Conservation (phyloP, 1,139 yeast species). For the Saccharomycopsis hybrid region DNA sequence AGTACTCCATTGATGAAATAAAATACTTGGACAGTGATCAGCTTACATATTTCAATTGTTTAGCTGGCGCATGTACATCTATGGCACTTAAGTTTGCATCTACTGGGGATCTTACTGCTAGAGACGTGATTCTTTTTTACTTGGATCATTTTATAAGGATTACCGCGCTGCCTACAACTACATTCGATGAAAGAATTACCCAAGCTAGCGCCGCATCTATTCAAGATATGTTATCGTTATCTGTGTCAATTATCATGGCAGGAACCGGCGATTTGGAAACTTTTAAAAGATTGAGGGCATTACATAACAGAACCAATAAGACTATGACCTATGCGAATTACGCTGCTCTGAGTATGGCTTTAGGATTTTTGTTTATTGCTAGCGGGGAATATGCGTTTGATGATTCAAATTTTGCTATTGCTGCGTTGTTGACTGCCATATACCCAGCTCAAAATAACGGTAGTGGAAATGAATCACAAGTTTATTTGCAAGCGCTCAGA, state of each 20-base stretch:
- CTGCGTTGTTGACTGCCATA: conserved; percentile 64
- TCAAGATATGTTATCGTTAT: conserved; percentile 54
- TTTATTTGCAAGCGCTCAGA: conserved; percentile 77
- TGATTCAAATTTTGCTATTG: conserved; percentile 58
- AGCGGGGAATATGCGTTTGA: conserved; percentile 88
- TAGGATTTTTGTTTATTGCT: conserved; percentile 85
- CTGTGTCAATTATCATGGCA: conserved; percentile 74
- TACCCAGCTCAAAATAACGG: conserved; percentile 45
- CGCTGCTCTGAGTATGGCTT: conserved; percentile 74
- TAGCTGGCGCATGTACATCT: conserved; percentile 73
- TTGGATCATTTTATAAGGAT: conserved; percentile 58
- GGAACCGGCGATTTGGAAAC: conserved; percentile 86
- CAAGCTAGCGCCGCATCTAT: conserved; percentile 50
- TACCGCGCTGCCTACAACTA: conserved; percentile 38
- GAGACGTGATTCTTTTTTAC: conserved; percentile 52
- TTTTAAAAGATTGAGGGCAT: conserved; percentile 61
- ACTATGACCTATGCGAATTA: conserved; percentile 59
- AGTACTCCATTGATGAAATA: conserved; percentile 26
- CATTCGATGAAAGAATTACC: conserved; percentile 58
- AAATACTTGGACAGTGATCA: conserved; percentile 44
- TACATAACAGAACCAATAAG: conserved; percentile 52
- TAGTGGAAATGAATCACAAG: conserved; percentile 31
- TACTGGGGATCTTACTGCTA: conserved; percentile 47
- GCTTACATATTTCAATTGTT: conserved; percentile 54
- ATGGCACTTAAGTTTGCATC: conserved; percentile 78